Evolutionary conservation across 441 rosid genomes (phyloP), one percentile per base, ranked within the genome.

Genomic region (Pelargonium australe): DNA sequence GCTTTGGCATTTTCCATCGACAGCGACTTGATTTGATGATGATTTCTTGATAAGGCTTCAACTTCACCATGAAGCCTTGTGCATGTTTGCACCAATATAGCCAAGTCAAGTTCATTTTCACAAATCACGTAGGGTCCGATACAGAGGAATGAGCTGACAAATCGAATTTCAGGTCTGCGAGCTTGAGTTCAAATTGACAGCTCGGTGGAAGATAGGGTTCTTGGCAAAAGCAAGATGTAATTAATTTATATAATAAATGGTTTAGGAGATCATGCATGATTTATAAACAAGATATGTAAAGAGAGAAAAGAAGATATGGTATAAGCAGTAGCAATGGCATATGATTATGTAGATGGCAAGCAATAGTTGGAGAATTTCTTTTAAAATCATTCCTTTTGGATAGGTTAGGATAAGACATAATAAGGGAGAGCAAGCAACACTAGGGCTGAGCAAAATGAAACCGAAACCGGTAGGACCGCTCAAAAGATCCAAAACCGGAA

Each of bases 341-440:
- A 45, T 47, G 13, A 1, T 12, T 10, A 47, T 47, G 55, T 10
- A 47, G 2, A 12, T 47, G 55, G 55, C 55, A 47, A 12, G 55
- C 55, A 47, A 47, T 47, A 44, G 49, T 7, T 44, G 55, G n/a
- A 47, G 14, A 47, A 47, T 47, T 13, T 12, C 13, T n/a, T 47
- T 47, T 47, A 12, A 47, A 47, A 47, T 47, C 55, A 47, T 47
- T 47, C 55, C 55, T 47, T 47, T 47, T 47, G 55, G 55, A 47
- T 47, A 10, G 14, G 55, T 47, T 47, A 47, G 55, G 55, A 47
- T 47, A 47, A 47, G 13, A 11, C 13, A 25, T 25, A 25, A 1
- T 25, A 25, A 25, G 31, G 2, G 3, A 25, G 31, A 25, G 31
- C 31, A 25, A 25, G 31, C 31, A 25, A 25, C 31, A 25, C 31